Evolutionary conservation across 129 eudicot species (phyloP).

Genomic region (Tagetes patula): DNA sequence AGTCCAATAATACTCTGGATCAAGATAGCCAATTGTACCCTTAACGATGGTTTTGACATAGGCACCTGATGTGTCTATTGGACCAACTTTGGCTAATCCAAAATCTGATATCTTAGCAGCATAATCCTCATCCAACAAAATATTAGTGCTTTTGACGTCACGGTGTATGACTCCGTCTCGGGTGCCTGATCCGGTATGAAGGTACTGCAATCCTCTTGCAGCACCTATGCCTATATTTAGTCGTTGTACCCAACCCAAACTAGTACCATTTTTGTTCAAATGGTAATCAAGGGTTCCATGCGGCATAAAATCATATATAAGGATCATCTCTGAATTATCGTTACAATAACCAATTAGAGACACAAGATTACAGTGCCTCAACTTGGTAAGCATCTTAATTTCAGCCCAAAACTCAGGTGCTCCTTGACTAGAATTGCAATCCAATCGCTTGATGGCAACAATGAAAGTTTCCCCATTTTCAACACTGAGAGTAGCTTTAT

Average conservation of each 20-base stretch:
- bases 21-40: background rate
- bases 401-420: background rate
- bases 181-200: background rate
- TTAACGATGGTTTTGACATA: background rate
- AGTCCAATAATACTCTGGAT: background rate
- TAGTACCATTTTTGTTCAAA: background rate
- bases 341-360: background rate
- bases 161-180: background rate
- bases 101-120: conserved; percentile 9
- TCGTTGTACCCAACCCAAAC: background rate
- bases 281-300: background rate
- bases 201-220: background rate
- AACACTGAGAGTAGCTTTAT: background rate
- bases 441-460: background rate
- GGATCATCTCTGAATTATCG: background rate
- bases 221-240: conserved; percentile 7
- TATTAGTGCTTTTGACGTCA: background rate
- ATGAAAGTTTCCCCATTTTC: background rate
- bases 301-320: background rate
- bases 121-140: background rate
- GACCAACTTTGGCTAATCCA: background rate
- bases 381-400: background rate
- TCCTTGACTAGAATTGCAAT: background rate
- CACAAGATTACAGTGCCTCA: conserved; percentile 13
- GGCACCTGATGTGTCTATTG: background rate